Percentiles rank a stretch among this genome's conserved stretches.
phyloP scores from a whole-genome alignment of 768 basidiomycete genomes.

The Grammothele lineata region DNA sequence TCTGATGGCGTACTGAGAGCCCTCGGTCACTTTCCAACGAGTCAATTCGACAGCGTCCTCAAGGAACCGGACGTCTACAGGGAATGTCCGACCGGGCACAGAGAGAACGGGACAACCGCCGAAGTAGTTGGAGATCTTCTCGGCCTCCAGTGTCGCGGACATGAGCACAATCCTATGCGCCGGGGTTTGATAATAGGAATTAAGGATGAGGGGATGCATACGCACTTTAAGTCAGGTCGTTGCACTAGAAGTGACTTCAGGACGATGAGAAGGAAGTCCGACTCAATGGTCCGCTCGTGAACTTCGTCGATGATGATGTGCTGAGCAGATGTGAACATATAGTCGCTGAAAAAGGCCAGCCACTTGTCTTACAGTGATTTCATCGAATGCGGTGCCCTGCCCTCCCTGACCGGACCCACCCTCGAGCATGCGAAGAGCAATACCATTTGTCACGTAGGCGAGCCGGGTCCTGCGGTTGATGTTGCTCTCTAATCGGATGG shows the following conservation, averaged over 20 bases:
- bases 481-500: conserved; percentile 88
- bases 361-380: conserved; percentile 85
- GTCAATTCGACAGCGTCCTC: conserved; percentile 89
- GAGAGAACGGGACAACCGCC: conserved; percentile 80
- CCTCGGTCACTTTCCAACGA: conserved; percentile 73
- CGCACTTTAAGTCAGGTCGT: conserved; percentile 80
- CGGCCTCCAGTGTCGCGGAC: conserved; percentile 93
- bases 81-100: conserved; percentile 93
- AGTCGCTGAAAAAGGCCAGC: too few species aligned
- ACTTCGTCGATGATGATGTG: conserved; percentile 97
- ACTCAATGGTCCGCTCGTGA: conserved; percentile 95
- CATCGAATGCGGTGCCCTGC: conserved; percentile 82
- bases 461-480: conserved; percentile 74
- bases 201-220: neutral
- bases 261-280: conserved; percentile 93
- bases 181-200: neutral
- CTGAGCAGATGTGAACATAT: too few species aligned
- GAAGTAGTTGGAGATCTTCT: conserved; percentile 86
- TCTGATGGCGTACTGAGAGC: conserved; percentile 75
- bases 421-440: conserved; percentile 97
- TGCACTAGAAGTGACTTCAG: conserved; percentile 77
- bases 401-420: conserved; percentile 65
- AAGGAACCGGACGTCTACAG: conserved; percentile 79
- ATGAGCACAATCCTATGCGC: conserved; percentile 77
- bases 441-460: conserved; percentile 89